phyloP scores from a whole-genome alignment of 768 basidiomycete genomes.

The Rickenella mellea region DNA sequence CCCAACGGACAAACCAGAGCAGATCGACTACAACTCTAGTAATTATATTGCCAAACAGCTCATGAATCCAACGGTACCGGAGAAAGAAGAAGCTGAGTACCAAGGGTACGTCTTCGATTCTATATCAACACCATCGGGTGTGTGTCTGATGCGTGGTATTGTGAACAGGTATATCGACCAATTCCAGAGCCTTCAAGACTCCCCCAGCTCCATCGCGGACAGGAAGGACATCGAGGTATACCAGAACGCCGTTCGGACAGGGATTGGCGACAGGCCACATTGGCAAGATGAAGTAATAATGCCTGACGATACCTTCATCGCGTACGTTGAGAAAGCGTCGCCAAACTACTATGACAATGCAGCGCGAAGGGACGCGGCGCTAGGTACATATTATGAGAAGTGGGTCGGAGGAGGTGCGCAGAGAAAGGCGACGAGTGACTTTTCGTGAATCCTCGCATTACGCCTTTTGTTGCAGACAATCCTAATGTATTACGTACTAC shows the following conservation, averaged over 20 bases:
- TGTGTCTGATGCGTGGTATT: not conserved
- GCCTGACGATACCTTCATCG: slow-evolving; percentile 10
- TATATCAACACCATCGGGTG: not conserved
- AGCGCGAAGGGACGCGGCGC: slow-evolving; percentile 13
- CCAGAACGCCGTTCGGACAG: slow-evolving; percentile 39
- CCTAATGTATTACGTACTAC: too few species aligned
- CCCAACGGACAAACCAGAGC: slow-evolving; percentile 16
- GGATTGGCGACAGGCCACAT: slow-evolving; percentile 20
- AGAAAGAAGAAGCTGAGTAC: slow-evolving; percentile 62
- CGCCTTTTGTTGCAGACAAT: too few species aligned
- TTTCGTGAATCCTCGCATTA: too few species aligned
- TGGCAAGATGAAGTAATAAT: slow-evolving; percentile 2
- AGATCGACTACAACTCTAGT: slow-evolving; percentile 31
- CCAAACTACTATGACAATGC: slow-evolving; percentile 11
- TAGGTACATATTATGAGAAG: slow-evolving; percentile 33
- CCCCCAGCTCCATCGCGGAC: slow-evolving; percentile 44
- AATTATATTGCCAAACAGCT: slow-evolving; percentile 47
- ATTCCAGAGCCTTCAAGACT: slow-evolving; percentile 53
- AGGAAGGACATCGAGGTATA: slow-evolving; percentile 52
- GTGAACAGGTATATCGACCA: slow-evolving; percentile 61
- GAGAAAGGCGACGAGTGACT: slow-evolving; percentile 5
- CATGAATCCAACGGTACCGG: slow-evolving; percentile 54
- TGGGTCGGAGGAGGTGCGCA: slow-evolving; percentile 19
- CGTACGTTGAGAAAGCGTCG: slow-evolving; percentile 10
- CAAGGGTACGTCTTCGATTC: slow-evolving; percentile 38